These are phyloP conservation scores for Neophaeococcomyces mojaviensis DNA, from an alignment of 2,329 filamentous ascomycete species.

Conservation along the genomic window DNA sequence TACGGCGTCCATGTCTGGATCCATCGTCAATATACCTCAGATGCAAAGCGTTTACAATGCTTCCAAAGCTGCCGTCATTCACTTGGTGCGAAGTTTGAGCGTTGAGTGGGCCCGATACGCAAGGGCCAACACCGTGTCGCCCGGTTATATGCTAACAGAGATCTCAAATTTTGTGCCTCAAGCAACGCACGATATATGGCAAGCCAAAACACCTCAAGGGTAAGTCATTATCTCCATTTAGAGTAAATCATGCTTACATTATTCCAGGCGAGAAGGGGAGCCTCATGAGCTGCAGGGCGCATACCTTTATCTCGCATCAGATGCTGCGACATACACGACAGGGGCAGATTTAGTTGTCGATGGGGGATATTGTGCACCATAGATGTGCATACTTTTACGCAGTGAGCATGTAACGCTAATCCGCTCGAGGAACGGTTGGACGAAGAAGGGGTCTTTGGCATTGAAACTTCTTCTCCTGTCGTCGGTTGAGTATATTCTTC, in stretches of 20 bases:
- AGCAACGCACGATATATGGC: constrained; percentile 44
- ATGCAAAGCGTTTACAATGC: constrained; percentile 55
- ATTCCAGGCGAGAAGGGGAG: constrained; percentile 64
- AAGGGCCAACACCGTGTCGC: constrained; percentile 33
- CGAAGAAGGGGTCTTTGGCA: too few species aligned
- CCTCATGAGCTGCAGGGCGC: constrained; percentile 72
- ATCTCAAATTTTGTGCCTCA: constrained; percentile 53
- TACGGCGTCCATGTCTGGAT: constrained; percentile 70
- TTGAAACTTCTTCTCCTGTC: too few species aligned
- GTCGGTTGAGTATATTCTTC: too few species aligned
- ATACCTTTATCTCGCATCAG: constrained; percentile 72
- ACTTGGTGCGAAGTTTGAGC: constrained; percentile 33
- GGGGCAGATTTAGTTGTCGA: constrained; percentile 67
- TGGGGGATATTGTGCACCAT: constrained; percentile 60
- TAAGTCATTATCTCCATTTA: too few species aligned
- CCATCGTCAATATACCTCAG: constrained; percentile 71
- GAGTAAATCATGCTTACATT: too few species aligned
- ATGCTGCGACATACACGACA: constrained; percentile 76
- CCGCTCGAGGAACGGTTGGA: too few species aligned
- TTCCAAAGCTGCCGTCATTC: constrained; percentile 30
- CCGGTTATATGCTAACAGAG: constrained; percentile 35
- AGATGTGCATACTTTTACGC: too few species aligned
- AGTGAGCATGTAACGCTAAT: too few species aligned
- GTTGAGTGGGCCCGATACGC: constrained; percentile 33
- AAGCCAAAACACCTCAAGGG: constrained; percentile 72